phyloP scores from a whole-genome alignment of 2,329 filamentous ascomycete species.

The Trichoderma gracile region DNA sequence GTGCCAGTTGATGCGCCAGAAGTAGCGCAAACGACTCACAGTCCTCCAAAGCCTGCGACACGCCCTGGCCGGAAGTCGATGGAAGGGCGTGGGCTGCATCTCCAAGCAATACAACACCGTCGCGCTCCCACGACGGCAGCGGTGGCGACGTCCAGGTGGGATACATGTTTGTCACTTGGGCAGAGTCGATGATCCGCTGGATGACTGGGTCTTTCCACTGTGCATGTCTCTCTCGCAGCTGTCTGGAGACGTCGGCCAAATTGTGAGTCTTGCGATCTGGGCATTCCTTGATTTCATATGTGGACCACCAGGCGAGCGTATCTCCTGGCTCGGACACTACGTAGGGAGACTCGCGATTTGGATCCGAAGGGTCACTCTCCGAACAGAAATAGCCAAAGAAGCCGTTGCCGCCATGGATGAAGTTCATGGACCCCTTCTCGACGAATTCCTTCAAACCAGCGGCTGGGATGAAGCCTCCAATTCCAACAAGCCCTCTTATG shows the following conservation, averaged over 20 bases:
- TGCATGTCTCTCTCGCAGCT: slow-evolving; percentile 28
- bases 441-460: slow-evolving; percentile 26
- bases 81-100: slow-evolving; percentile 32
- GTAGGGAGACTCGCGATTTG: slow-evolving; percentile 29
- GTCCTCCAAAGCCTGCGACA: slow-evolving; percentile 31
- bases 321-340: slow-evolving; percentile 28
- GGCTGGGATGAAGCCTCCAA: slow-evolving; percentile 30
- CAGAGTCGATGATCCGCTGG: slow-evolving; percentile 22
- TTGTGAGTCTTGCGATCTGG: slow-evolving; percentile 27
- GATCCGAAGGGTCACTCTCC: slow-evolving; percentile 24
- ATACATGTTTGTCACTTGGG: slow-evolving; percentile 29
- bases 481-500: slow-evolving; percentile 30
- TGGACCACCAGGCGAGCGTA: slow-evolving; percentile 31
- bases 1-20: slow-evolving; percentile 26
- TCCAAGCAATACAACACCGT: slow-evolving; percentile 31
- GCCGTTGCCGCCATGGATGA: slow-evolving; percentile 31
- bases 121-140: slow-evolving; percentile 30
- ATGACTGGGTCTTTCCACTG: slow-evolving; percentile 31
- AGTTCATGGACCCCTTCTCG: slow-evolving; percentile 31
- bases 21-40: slow-evolving; percentile 29
- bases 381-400: slow-evolving; percentile 32
- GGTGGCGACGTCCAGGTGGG: slow-evolving; percentile 31
- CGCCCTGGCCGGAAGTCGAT: slow-evolving; percentile 29
- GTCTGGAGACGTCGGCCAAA: slow-evolving; percentile 27
- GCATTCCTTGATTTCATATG: slow-evolving; percentile 28